Evolutionary conservation across 2,329 filamentous ascomycete genomes (phyloP).

Genomic region (Lasiodiplodia sp.): DNA sequence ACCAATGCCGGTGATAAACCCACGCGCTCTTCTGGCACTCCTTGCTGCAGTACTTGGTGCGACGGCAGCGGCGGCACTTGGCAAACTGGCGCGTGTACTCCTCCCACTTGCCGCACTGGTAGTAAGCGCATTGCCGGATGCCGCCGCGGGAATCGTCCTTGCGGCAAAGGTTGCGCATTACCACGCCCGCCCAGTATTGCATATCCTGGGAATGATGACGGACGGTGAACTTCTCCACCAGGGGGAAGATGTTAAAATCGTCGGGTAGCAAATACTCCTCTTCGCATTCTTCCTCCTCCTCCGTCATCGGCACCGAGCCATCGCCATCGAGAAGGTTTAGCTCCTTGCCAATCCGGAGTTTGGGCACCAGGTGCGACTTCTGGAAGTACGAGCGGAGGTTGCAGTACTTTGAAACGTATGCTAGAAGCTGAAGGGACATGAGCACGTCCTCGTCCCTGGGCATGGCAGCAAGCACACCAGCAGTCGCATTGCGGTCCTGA

Average conservation of each 20-base stretch:
- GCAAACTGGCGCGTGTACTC: slow-evolving; percentile 96
- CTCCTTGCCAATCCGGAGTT: slow-evolving; percentile 83
- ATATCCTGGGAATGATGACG: slow-evolving; percentile 95
- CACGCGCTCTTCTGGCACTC: slow-evolving; percentile 99
- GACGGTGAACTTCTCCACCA: slow-evolving; percentile 98
- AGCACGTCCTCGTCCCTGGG: slow-evolving; percentile 96
- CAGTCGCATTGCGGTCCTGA: slow-evolving; percentile 74
- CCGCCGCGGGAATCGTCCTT: slow-evolving; percentile 95
- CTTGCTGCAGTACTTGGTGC: slow-evolving; percentile 99
- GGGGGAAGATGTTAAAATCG: slow-evolving; percentile 96
- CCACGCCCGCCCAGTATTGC: slow-evolving; percentile 99
- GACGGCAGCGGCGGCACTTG: slow-evolving; percentile 93
- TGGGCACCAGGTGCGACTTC: slow-evolving; percentile 89
- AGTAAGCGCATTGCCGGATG: slow-evolving; percentile 97
- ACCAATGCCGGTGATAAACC: slow-evolving; percentile 99
- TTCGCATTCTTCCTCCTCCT: slow-evolving; percentile 70
- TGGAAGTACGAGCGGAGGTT: slow-evolving; percentile 96
- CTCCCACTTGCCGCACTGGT: slow-evolving; percentile 98
- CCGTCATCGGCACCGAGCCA: slow-evolving; percentile 46
- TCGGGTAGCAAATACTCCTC: slow-evolving; percentile 92
- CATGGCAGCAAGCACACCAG: slow-evolving; percentile 84
- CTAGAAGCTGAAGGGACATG: slow-evolving; percentile 95
- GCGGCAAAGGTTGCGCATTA: slow-evolving; percentile 97
- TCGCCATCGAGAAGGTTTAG: slow-evolving; percentile 80
- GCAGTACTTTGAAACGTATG: slow-evolving; percentile 99